phyloP scores from a whole-genome alignment of 352 stramenopile genomes.

The Pythium inflatum region DNA sequence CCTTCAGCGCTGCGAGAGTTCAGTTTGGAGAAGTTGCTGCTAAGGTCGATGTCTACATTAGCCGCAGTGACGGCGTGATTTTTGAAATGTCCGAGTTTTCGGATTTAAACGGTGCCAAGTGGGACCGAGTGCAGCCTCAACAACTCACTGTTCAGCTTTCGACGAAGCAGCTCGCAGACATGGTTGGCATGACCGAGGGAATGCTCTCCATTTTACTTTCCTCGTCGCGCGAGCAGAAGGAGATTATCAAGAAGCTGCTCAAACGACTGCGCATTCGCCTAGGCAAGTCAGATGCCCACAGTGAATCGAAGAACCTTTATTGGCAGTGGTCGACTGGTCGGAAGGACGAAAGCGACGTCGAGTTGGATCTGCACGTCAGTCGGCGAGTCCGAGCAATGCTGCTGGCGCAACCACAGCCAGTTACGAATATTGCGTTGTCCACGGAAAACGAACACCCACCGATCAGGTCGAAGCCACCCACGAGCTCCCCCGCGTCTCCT shows the following conservation, averaged over 20 bases:
- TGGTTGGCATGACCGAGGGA: slow-evolving; percentile 27
- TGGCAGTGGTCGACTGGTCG: slow-evolving; percentile 23
- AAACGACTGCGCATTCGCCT: slow-evolving; percentile 17
- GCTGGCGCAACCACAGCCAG: background rate
- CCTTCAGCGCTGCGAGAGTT: slow-evolving; percentile 16
- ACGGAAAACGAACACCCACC: background rate
- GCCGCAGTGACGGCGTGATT: slow-evolving; percentile 11
- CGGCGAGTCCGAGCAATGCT: background rate
- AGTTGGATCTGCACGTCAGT: slow-evolving; percentile 1
- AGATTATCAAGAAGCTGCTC: slow-evolving; percentile 32
- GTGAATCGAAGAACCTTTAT: background rate
- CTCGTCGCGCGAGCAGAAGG: slow-evolving; percentile 20
- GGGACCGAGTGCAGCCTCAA: background rate
- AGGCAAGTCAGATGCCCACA: background rate
- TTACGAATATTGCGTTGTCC: background rate
- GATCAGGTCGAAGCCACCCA: background rate
- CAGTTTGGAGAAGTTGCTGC: slow-evolving; percentile 22
- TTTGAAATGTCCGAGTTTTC: slow-evolving; percentile 24
- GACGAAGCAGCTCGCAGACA: slow-evolving; percentile 3
- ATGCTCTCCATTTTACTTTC: slow-evolving; percentile 34
- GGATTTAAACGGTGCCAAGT: background rate
- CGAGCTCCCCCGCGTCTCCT: background rate
- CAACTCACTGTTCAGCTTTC: slow-evolving; percentile 13
- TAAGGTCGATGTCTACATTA: slow-evolving; percentile 19
- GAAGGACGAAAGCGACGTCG: background rate